Conservation (phyloP, 164 flowering plant genomes). For the Litsea cubeba region DNA sequence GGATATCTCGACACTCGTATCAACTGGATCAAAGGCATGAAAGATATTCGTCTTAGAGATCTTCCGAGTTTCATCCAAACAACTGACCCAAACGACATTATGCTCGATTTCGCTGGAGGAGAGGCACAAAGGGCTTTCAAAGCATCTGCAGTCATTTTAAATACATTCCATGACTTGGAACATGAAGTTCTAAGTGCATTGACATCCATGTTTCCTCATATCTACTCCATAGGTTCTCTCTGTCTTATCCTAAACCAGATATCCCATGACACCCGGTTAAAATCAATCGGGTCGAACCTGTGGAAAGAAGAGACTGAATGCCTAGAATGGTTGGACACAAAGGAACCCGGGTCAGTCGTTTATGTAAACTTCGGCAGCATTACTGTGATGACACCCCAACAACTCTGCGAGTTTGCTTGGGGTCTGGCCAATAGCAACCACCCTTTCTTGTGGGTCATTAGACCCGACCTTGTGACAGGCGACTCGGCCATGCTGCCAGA, state of each 20-base stretch:
- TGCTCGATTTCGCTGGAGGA: constrained; percentile 2
- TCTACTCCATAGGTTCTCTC: constrained; percentile 11
- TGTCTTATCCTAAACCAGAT: constrained; percentile 5
- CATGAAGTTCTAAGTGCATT: constrained; percentile 7
- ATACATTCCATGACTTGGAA: constrained; percentile 16
- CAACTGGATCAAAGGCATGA: constrained; percentile 12
- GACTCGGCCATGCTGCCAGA: constrained; percentile 27
- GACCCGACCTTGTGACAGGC: constrained; percentile 39
- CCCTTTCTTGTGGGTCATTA: constrained; percentile 42
- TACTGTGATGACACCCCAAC: constrained; percentile 29
- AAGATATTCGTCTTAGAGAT: constrained; percentile 6
- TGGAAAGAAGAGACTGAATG: constrained; percentile 45
- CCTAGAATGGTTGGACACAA: constrained; percentile 35
- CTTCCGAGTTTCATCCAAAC: constrained; percentile 11
- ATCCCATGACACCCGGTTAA: neutral
- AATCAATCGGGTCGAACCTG: constrained; percentile 27
- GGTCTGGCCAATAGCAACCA: constrained; percentile 40
- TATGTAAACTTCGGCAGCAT: constrained; percentile 55
- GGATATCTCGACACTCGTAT: constrained; percentile 3
- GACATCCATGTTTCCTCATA: neutral
- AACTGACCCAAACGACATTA: constrained; percentile 4
- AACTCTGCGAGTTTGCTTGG: constrained; percentile 47
- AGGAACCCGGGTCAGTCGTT: constrained; percentile 36
- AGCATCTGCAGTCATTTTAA: constrained; percentile 6
- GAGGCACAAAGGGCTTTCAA: constrained; percentile 6